Conservation (phyloP, 148 eudicot species). For the Rhododendron griersonianum region DNA sequence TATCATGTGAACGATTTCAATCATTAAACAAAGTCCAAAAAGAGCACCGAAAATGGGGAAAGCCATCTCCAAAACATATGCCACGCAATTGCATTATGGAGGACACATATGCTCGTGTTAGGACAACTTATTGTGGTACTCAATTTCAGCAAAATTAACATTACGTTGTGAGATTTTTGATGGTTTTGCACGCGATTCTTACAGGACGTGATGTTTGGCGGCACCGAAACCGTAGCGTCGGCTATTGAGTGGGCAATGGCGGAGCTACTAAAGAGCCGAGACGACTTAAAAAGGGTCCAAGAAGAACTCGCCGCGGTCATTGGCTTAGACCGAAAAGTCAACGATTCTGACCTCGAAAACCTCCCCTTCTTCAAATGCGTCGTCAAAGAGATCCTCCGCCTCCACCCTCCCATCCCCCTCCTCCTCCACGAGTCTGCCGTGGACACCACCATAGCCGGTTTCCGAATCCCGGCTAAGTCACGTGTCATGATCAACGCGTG, state of each 20-base stretch:
- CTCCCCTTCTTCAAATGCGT: conserved; percentile 48
- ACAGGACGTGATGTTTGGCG: conserved; percentile 87
- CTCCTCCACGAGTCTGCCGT: conserved; percentile 64
- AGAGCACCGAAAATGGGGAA: too few relatives aligned
- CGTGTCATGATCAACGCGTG: conserved; percentile 58
- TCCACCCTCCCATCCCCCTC: conserved; percentile 75
- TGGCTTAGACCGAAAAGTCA: conserved; percentile 43
- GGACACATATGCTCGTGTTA: too few relatives aligned
- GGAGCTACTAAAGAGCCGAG: conserved; percentile 48
- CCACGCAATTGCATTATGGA: too few relatives aligned
- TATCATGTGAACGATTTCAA: too few relatives aligned
- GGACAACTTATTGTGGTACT: background rate
- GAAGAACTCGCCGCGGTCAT: conserved; percentile 45
- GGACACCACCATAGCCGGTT: conserved; percentile 40
- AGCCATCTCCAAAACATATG: too few relatives aligned
- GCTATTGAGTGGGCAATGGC: conserved; percentile 81
- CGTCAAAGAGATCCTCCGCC: conserved; percentile 56
- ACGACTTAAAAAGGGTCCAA: conserved; percentile 54
- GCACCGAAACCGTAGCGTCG: conserved; percentile 77
- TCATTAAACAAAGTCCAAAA: too few relatives aligned
- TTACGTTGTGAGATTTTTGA: background rate
- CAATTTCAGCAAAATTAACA: background rate
- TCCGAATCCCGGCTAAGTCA: conserved; percentile 39
- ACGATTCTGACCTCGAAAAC: conserved; percentile 61
- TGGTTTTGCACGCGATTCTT: background rate